phyloP scores from a whole-genome alignment of 2,329 filamentous ascomycete genomes.

The Botryotinia narcissicola region DNA sequence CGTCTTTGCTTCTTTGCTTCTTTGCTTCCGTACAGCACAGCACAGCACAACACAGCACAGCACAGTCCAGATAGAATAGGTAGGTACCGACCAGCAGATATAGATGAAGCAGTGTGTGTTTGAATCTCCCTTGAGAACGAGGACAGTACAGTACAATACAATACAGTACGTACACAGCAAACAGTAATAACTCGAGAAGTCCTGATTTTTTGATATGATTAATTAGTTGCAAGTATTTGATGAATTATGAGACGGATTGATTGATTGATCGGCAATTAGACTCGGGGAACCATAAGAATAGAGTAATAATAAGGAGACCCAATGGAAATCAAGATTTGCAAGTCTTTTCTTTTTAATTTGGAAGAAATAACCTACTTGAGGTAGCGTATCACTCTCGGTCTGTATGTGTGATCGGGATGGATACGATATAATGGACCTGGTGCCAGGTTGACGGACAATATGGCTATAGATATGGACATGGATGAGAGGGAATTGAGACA shows the following conservation, averaged over 20 bases:
- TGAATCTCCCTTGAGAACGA: background rate
- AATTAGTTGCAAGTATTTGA: background rate
- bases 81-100: background rate
- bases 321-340: background rate
- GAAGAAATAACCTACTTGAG: background rate
- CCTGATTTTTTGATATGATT: slow-evolving; percentile 1
- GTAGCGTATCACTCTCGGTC: background rate
- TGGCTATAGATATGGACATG: no score
- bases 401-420: background rate
- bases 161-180: background rate
- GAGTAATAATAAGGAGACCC: background rate
- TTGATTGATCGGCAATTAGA: slow-evolving; percentile 11
- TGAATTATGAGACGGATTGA: background rate
- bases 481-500: background rate
- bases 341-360: background rate
- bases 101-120: background rate
- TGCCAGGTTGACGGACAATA: background rate
- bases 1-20: background rate
- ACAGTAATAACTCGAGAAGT: background rate
- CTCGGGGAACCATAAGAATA: background rate
- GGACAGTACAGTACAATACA: background rate
- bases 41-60: background rate
- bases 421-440: background rate
- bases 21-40: background rate
- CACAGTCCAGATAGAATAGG: background rate